phyloP scores from a whole-genome alignment of 1,284 basidiomycete species.

The Xerocomus amazonicus region DNA sequence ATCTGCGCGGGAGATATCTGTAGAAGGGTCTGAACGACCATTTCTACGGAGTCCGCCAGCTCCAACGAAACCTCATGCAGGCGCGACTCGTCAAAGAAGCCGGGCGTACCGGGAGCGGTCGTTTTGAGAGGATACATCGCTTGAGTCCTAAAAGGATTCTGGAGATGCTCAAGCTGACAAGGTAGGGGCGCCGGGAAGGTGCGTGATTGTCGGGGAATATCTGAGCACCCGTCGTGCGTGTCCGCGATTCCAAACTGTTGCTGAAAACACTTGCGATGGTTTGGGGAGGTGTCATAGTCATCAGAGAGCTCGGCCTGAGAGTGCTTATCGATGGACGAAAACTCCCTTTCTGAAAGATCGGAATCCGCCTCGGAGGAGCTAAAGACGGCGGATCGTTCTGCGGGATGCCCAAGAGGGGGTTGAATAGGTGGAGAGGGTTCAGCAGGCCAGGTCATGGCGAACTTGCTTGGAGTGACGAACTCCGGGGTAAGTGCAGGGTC shows the following conservation, averaged over 20 bases:
- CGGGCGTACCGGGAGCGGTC: constrained; percentile 2
- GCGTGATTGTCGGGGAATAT: constrained; percentile 55
- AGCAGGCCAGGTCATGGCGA: constrained; percentile 48
- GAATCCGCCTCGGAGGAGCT: constrained; percentile 52
- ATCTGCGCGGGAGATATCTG: constrained; percentile 85
- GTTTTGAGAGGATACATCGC: constrained; percentile 3
- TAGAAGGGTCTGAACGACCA: constrained; percentile 83
- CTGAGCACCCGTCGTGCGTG: constrained; percentile 24
- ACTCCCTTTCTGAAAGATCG: constrained; percentile 44
- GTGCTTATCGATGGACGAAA: constrained; percentile 28
- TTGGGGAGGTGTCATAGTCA: constrained; percentile 29
- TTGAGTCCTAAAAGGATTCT: constrained; percentile 53
- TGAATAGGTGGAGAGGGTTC: constrained; percentile 37
- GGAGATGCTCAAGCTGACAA: constrained; percentile 62
- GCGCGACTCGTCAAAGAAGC: constrained; percentile 36
- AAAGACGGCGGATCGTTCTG: constrained; percentile 37
- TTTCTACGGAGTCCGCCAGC: constrained; percentile 83
- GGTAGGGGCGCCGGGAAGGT: constrained; percentile 70
- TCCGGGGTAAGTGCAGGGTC: constrained; percentile 39
- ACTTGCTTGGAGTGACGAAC: constrained; percentile 43
- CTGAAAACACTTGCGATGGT: constrained; percentile 23
- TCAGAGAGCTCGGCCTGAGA: constrained; percentile 34
- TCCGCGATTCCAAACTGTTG: constrained; percentile 23
- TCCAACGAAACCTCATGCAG: constrained; percentile 72
- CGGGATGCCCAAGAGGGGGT: constrained; percentile 27